Evolutionary conservation across 306 rosid species (phyloP), one percentile per base, ranked within the genome.

Genomic region (Lathyrus aphaca): DNA sequence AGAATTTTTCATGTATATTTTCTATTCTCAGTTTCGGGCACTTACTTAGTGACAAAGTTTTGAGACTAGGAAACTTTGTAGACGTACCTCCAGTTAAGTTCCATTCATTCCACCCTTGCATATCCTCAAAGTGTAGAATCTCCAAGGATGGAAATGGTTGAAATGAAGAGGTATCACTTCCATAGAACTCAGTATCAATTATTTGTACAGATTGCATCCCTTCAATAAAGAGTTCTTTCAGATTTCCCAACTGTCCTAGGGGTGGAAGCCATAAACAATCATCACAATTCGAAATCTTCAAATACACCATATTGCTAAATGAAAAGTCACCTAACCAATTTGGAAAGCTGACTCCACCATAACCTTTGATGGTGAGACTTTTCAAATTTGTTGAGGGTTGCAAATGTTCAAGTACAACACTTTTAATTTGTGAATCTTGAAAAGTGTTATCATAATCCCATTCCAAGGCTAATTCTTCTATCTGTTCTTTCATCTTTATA

Each of bases 1-100:
- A 44, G 29, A 55, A 42, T 2, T 54, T 37, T 10, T 3, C 15
- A 14, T 25, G 66, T 42, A 53, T 25, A 10, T 21, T 25, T 54
- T 72, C 78, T n/a, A n/a, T n/a, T 48, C 11, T 64, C 32, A 64
- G 46, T 18, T 74, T 64, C 0, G 78, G 78, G 21, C 73, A 74
- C 11, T 43, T 15, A 12, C 17, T 9, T 9, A 74, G 10, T 13
- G 6, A 9, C 2, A 66, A 19, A 5, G 1, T 0, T 30, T 4
- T 16, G 1, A 66, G 50, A 30, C 49, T 3, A 29, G 79, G 73
- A 55, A 74, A 66, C 8, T 44, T 27, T 7, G 4, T 30, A 65
- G 12, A 0, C 9, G 13, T 39, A 29, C 19, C 67, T 43, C 19
- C 50, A 8, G 27, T 6, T 10, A 18, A 0, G 53, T n/a, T 39